Evolutionary conservation across 345 rosid species (phyloP), one percentile per base, ranked within the genome.

Genomic region (Brassica napus): DNA sequence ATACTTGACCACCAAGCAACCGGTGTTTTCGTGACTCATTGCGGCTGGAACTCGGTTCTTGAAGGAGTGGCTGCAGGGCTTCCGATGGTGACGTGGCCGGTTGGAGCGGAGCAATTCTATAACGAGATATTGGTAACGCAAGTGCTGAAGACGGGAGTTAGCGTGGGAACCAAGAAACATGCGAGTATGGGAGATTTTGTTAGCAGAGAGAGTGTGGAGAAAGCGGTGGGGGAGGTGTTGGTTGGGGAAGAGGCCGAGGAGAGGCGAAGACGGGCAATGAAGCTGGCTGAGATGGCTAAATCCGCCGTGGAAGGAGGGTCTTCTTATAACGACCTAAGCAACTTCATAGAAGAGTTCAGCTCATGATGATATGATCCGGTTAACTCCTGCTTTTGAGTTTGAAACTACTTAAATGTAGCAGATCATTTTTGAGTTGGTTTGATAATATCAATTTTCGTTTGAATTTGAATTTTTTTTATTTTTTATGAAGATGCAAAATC

Each of bases 41-140:
- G 89, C 30, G 89, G 91, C 63, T 88, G 88, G 91, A 88, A 84
- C 77, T 88, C 89, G 1, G 12, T 78, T 37, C 57, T 86, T 0
- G 90, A 87, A 63, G 84, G 82, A 37, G 68, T 83, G 1, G 57
- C 77, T 35, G 81, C 84, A 6, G 87, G 90, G 32, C 69, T 86
- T 39, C 89, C 86, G 4, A 78, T 88, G 86, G 82, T 88, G 47
- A 84, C 84, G 6, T 86, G 89, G 91, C 89, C 91, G 0, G 37
- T 80, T n/a, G 52, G 8, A 4, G 88, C 88, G 0, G 89, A 88
- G 74, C 89, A 88, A 39, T 86, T 84, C 59, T 80, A 58, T 54
- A 88, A 84, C 24, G 91, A 86, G 77, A 83, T 70, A 26, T 31
- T 86, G 11, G 75, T 86, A 3, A 78, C 73, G 1, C 84, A 83